Percentiles rank a stretch among this genome's conserved stretches.
Evolutionary conservation across 805 yeast genomes (phyloP).

Genomic region (Scheffersomyces stipitis): DNA sequence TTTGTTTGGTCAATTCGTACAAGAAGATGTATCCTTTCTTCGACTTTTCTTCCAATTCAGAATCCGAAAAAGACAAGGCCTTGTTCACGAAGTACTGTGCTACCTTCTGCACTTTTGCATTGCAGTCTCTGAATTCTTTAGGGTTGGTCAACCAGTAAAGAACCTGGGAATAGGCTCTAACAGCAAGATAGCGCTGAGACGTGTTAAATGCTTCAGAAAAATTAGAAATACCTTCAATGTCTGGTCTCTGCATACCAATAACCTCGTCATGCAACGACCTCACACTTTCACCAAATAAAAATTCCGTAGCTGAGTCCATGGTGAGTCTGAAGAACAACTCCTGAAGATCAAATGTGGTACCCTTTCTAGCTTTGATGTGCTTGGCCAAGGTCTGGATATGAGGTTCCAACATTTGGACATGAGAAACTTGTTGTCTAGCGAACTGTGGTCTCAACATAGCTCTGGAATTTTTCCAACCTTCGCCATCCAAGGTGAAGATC

Average conservation of each 20-base stretch:
- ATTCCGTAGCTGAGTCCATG: constrained; percentile 37
- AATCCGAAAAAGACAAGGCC: constrained; percentile 12
- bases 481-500: constrained; percentile 37
- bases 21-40: constrained; percentile 43
- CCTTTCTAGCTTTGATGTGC: constrained; percentile 18
- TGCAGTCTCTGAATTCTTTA: constrained; percentile 13
- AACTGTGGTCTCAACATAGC: constrained; percentile 40
- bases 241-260: constrained; percentile 19
- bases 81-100: constrained; percentile 16
- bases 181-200: constrained; percentile 30
- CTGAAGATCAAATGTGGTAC: constrained; percentile 26
- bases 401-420: constrained; percentile 32
- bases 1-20: no score
- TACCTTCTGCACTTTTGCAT: constrained; percentile 28
- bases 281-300: constrained; percentile 35
- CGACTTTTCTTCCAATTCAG: constrained; percentile 24
- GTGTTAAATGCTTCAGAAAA: constrained; percentile 36
- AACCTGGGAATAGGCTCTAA: constrained; percentile 19
- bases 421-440: constrained; percentile 38
- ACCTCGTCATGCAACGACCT: constrained; percentile 22
- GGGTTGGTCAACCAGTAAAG: constrained; percentile 17
- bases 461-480: constrained; percentile 40
- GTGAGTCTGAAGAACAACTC: constrained; percentile 28
- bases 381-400: constrained; percentile 27
- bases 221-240: constrained; percentile 15